Conservation (phyloP, 148 eudicot species). For the Mesembryanthemum crystallinum region DNA sequence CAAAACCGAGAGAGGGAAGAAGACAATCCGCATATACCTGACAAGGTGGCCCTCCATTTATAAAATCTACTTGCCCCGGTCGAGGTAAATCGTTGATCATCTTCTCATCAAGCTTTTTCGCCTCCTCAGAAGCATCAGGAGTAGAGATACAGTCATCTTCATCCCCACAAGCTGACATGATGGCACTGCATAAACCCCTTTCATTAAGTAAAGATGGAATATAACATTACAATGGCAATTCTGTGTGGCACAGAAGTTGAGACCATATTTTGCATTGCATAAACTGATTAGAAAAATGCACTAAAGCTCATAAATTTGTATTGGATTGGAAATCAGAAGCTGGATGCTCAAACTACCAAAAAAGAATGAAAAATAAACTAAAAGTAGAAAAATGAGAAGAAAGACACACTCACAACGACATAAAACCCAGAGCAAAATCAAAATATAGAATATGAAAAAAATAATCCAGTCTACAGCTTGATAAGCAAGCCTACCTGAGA, state of each 20-base stretch:
- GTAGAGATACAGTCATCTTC: conserved; percentile 78
- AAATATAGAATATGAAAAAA: neutral
- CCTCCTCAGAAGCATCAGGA: conserved; percentile 74
- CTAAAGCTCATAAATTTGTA: neutral
- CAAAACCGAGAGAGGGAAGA: neutral
- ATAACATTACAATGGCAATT: neutral
- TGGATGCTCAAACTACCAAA: neutral
- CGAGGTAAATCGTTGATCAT: conserved; percentile 56
- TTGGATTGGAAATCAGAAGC: neutral
- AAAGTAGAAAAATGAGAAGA: neutral
- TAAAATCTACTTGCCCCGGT: conserved; percentile 94
- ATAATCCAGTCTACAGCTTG: neutral
- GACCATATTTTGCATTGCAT: neutral
- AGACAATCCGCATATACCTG: conserved; percentile 45
- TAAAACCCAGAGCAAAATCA: neutral
- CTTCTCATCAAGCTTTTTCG: conserved; percentile 56
- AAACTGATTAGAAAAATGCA: neutral
- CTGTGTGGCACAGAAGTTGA: neutral
- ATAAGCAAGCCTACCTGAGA: conserved; percentile 50
- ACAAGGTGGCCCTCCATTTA: conserved; percentile 99
- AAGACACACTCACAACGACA: neutral
- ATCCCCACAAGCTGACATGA: conserved; percentile 81
- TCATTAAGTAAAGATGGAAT: conserved; percentile 12
- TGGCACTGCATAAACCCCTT: conserved; percentile 44
- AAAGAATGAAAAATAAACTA: neutral